phyloP scores from a whole-genome alignment of 768 basidiomycete species.

The Macrocybe gigantea region DNA sequence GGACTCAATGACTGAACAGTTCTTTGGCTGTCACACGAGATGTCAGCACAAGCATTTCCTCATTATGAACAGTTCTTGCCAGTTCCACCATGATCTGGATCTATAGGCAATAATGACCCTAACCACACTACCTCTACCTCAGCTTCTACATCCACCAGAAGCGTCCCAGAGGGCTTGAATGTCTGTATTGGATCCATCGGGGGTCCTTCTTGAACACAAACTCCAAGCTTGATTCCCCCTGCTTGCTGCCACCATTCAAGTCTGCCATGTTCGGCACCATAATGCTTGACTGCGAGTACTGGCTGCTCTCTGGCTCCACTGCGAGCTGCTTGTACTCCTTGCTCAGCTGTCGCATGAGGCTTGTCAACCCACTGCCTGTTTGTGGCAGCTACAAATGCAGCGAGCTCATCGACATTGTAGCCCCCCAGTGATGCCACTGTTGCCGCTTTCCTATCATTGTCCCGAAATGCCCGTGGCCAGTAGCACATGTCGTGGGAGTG shows the following conservation, averaged over 20 bases:
- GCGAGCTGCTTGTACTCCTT: too few species aligned
- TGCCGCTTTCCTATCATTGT: conserved; percentile 10
- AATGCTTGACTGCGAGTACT: not conserved
- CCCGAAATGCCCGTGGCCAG: not conserved
- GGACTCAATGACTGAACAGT: conserved; percentile 44
- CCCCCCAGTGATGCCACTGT: conserved; percentile 3
- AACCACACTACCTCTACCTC: conserved; percentile 18
- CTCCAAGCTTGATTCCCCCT: too few species aligned
- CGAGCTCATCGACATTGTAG: conserved; percentile 16
- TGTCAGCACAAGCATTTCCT: not conserved
- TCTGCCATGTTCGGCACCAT: conserved; percentile 8
- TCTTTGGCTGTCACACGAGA: conserved; percentile 22
- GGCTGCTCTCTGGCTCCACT: conserved; percentile 14
- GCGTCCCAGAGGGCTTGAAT: conserved; percentile 31
- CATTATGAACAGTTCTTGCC: conserved; percentile 18
- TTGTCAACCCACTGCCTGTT: too few species aligned
- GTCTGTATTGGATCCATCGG: conserved; percentile 18
- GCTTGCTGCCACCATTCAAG: too few species aligned
- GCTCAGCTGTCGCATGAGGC: too few species aligned
- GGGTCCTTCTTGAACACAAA: too few species aligned
- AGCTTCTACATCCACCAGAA: conserved; percentile 43
- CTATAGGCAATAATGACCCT: conserved; percentile 30
- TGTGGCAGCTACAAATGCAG: conserved; percentile 1
- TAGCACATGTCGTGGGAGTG: conserved; percentile 29
- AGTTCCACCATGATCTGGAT: conserved; percentile 35